Evolutionary conservation across 306 rosid species (phyloP), one percentile per base, ranked within the genome.

Genomic region (Trichosanthes cucumerina): DNA sequence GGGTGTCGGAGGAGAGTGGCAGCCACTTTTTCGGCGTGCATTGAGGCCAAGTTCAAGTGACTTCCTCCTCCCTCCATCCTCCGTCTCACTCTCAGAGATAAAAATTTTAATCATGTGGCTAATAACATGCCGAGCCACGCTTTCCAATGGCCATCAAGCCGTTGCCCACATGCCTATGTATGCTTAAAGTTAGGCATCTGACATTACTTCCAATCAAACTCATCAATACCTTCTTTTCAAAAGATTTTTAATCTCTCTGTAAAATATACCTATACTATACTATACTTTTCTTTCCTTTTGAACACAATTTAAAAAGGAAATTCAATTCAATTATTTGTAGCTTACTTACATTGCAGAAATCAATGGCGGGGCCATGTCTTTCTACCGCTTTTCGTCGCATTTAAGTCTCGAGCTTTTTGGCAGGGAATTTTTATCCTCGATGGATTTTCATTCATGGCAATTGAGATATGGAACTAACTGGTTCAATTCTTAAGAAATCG

Each of bases 161-260:
- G 28, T 50, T 52, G 49, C n/a, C 71, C 91, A 86, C 88, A 89
- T 88, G 96, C 54, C 78, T 28, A n/a, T 89, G 93, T 87, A 81
- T 31, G 82, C 89, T 79, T 82, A 89, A 91, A 89, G 89, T 77
- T 34, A 79, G 85, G 88, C 91, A 89, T 34, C 85, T 70, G 80
- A 77, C 78, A 83, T 69, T 80, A 79, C 84, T 84, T 82, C 82
- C 58, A 85, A 82, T 79, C 76, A 39, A 71, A 46, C 76, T 71
- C 76, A 71, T 71, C 60, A 73, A 73, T 28, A 16, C 43, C 60
- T 15, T 72, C 76, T 71, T 46, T 71, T 12, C 57, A n/a, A 68
- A 41, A 39, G 1, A 28, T 53, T 79, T 43, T 11, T 81, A 47
- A 59, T 60, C 77, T 60, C 73, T 57, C 79, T 21, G 53, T 34